Conservation (phyloP, 2,329 filamentous ascomycete species). For the Xylariaceae sp. region DNA sequence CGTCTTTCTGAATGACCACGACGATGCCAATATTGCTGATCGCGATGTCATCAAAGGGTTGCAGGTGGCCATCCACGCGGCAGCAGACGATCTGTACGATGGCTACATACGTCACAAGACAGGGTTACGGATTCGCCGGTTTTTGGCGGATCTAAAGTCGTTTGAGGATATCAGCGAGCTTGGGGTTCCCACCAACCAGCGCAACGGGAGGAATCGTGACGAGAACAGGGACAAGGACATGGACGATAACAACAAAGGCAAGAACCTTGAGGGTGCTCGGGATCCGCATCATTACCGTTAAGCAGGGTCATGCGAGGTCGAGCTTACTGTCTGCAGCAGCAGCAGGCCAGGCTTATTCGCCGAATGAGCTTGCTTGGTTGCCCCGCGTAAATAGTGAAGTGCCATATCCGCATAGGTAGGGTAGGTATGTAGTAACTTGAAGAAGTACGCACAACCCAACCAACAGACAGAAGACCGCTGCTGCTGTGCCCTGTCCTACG, state of each 20-base stretch:
- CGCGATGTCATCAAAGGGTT: constrained; percentile 51
- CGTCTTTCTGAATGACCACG: constrained; percentile 31
- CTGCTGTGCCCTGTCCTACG: too few relatives aligned
- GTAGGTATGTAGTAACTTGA: constrained; percentile 5
- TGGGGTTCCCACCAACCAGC: constrained; percentile 18
- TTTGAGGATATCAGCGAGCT: constrained; percentile 43
- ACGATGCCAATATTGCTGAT: constrained; percentile 40
- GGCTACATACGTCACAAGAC: constrained; percentile 47
- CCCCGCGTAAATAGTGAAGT: constrained; percentile 12
- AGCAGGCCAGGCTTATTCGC: not conserved
- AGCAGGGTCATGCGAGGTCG: not conserved
- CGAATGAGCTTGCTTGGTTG: not conserved
- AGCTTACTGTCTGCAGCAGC: too few relatives aligned
- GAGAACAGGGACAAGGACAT: constrained; percentile 16
- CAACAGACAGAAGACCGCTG: too few relatives aligned
- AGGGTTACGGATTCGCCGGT: constrained; percentile 48
- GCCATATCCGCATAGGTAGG: constrained; percentile 15
- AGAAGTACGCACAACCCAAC: not conserved
- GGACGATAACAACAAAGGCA: constrained; percentile 15
- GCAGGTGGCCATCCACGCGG: constrained; percentile 51
- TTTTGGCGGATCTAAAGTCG: constrained; percentile 49
- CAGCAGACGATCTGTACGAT: constrained; percentile 51
- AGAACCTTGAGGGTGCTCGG: constrained; percentile 7
- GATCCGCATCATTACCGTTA: constrained; percentile 1
- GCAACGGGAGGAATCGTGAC: constrained; percentile 13